Base-by-base conservation (phyloP, 2,329 filamentous ascomycete species). In the Colletotrichum aenigma region DNA sequence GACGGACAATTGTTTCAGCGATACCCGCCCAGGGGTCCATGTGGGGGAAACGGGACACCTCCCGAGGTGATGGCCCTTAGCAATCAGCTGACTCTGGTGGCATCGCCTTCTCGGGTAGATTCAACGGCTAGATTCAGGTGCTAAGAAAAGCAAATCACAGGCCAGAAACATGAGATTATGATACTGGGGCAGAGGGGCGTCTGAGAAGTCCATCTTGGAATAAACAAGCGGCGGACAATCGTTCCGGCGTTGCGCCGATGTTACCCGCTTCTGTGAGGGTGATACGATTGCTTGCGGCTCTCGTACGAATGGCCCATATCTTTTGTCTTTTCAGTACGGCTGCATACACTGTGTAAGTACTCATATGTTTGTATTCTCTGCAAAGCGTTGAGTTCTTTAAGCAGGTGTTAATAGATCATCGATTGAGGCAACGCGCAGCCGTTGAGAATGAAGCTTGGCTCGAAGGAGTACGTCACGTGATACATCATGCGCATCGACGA, bases 1-100 rank as follows among this genome's bases (percentile, higher is more conserved):
- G 18, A 30, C 64, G 73, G 64, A 73, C 16, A 58, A 75, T 60
- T 52, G 34, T 75, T 75, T 38, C 61, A 64, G 61, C 61, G 61
- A 21, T 9, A 26, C 8, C 61, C 61, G 32, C 16, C 2, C 13
- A 32, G 6, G 32, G 21, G n/a, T 8, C 3, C 30, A 38, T 21
- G 34, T 64, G 60, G 60, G 60, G 58, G 26, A 28, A 26, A 32
- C 56, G 56, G 56, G 56, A 61, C 58, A 32, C 30, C 58, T 34
- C 58, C 58, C 58, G 58, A 60, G 56, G 58, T 61, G 58, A 34
- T n/a, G 30, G 18, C 8, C 30, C 12, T 18, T 9, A 32, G 28
- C 28, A 21, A 61, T 61, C 58, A 61, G 58, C 58, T 61, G 58
- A 34, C 58, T 61, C 30, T 61, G 16, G 28, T 32, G 28, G 28